Conservation (phyloP, 495 filamentous ascomycete genomes). For the Lindgomyces ingoldianus region DNA sequence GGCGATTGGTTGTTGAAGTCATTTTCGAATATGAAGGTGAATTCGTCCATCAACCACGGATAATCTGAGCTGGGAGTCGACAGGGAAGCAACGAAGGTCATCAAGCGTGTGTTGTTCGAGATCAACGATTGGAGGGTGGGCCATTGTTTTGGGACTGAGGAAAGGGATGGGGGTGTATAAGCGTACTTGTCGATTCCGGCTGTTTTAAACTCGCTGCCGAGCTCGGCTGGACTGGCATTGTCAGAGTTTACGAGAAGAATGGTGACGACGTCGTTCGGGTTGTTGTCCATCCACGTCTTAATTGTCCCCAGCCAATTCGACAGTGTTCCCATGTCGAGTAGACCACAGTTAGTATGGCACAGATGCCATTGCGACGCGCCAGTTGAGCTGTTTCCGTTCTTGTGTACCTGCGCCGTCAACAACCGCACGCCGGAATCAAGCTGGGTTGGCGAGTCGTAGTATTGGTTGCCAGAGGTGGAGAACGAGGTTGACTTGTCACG, state of each 20-base stretch:
- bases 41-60: slow-evolving; percentile 48
- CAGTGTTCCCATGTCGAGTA: slow-evolving; percentile 43
- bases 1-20: slow-evolving; percentile 40
- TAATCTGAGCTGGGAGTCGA: slow-evolving; percentile 23
- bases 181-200: slow-evolving; percentile 41
- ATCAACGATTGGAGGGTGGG: slow-evolving; percentile 45
- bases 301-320: slow-evolving; percentile 41
- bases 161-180: slow-evolving; percentile 36
- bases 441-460: slow-evolving; percentile 43
- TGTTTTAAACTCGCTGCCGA: slow-evolving; percentile 37
- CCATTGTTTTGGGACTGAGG: slow-evolving; percentile 34
- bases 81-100: slow-evolving; percentile 45
- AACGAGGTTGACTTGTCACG: slow-evolving; percentile 50
- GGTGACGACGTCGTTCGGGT: slow-evolving; percentile 48
- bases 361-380: slow-evolving; percentile 40
- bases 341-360: slow-evolving; percentile 43
- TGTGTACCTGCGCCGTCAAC: slow-evolving; percentile 45
- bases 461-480: slow-evolving; percentile 45
- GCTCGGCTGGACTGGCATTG: slow-evolving; percentile 31
- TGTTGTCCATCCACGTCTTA: slow-evolving; percentile 43
- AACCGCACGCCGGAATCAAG: slow-evolving; percentile 46
- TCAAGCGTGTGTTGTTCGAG: slow-evolving; percentile 40
- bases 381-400: slow-evolving; percentile 13
- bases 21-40: slow-evolving; percentile 47
- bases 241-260: slow-evolving; percentile 46